phyloP scores from a whole-genome alignment of 2,329 filamentous ascomycete genomes.

The Exophiala dermatitidis region DNA sequence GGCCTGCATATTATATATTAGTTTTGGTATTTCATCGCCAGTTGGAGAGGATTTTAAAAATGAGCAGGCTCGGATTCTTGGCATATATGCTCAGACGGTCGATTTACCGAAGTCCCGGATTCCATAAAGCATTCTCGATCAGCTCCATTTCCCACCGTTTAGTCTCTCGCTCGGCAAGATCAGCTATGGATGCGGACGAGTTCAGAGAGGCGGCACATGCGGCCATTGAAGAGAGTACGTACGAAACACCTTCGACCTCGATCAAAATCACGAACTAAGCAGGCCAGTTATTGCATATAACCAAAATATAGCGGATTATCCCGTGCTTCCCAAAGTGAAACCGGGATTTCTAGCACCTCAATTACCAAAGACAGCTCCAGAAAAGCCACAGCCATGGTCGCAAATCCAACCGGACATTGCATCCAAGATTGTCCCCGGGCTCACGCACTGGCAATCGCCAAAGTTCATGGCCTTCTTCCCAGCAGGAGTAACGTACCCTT shows the following conservation, averaged over 20 bases:
- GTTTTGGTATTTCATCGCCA: no score
- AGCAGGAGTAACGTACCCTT: slow-evolving; percentile 69
- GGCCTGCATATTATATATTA: no score
- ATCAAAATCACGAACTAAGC: not conserved
- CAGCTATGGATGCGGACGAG: slow-evolving; percentile 65
- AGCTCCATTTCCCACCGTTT: not conserved
- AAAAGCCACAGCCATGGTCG: slow-evolving; percentile 63
- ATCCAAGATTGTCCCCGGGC: slow-evolving; percentile 76
- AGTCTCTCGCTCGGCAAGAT: not conserved
- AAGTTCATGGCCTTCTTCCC: slow-evolving; percentile 97
- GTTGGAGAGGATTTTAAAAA: no score
- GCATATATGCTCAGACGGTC: not conserved
- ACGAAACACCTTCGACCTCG: not conserved
- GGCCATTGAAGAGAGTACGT: slow-evolving; percentile 73
- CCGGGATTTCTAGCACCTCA: slow-evolving; percentile 80
- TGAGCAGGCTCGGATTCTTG: not conserved
- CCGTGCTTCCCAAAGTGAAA: slow-evolving; percentile 68
- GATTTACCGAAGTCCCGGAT: no score
- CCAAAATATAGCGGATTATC: slow-evolving; percentile 60
- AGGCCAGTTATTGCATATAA: slow-evolving; percentile 75
- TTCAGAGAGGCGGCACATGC: slow-evolving; percentile 71
- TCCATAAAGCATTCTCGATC: not conserved
- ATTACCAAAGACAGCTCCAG: slow-evolving; percentile 61
- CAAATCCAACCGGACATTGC: slow-evolving; percentile 79
- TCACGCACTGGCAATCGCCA: slow-evolving; percentile 91